Percentiles rank a stretch among this genome's conserved stretches.
These are phyloP conservation scores for Linanthus parryae DNA, from an alignment of 148 eudicot species.

Conservation along the genomic window DNA sequence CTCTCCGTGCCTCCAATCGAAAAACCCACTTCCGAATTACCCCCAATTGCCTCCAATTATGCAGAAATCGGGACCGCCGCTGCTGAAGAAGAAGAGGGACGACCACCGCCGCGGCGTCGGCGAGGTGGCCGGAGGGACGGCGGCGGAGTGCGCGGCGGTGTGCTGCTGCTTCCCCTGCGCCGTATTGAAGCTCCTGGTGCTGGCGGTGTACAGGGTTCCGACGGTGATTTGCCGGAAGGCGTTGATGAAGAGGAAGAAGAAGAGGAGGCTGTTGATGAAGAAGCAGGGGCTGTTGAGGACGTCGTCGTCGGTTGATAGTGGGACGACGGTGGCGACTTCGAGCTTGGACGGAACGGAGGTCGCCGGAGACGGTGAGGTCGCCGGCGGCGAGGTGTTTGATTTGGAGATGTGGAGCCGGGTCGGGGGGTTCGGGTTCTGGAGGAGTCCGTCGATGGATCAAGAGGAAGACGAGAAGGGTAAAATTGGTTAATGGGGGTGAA, in stretches of 20 bases:
- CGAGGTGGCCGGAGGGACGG: constrained; percentile 53
- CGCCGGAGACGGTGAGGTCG: not conserved
- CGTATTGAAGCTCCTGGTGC: constrained; percentile 28
- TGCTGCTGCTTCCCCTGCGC: constrained; percentile 57
- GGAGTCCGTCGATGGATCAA: constrained; percentile 13
- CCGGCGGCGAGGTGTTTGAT: not conserved
- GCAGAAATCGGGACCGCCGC: not conserved
- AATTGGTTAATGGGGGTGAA: too few relatives aligned
- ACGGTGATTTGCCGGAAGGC: constrained; percentile 51
- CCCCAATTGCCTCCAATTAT: not conserved
- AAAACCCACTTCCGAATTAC: not conserved
- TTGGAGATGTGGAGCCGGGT: constrained; percentile 9
- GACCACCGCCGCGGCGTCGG: constrained; percentile 30
- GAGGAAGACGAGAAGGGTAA: too few relatives aligned
- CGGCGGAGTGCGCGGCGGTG: constrained; percentile 58
- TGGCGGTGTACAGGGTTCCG: constrained; percentile 41
- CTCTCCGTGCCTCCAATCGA: too few relatives aligned
- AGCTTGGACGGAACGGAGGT: not conserved
- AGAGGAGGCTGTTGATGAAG: constrained; percentile 27
- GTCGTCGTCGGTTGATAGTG: not conserved
- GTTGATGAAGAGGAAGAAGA: constrained; percentile 19
- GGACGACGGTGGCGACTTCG: not conserved
- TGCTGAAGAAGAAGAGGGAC: not conserved
- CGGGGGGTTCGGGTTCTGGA: constrained; percentile 8
- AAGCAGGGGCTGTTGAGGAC: constrained; percentile 4